These are phyloP conservation scores for Phoma sp. DNA, from an alignment of 2,329 filamentous ascomycete species.

Conservation along the genomic window DNA sequence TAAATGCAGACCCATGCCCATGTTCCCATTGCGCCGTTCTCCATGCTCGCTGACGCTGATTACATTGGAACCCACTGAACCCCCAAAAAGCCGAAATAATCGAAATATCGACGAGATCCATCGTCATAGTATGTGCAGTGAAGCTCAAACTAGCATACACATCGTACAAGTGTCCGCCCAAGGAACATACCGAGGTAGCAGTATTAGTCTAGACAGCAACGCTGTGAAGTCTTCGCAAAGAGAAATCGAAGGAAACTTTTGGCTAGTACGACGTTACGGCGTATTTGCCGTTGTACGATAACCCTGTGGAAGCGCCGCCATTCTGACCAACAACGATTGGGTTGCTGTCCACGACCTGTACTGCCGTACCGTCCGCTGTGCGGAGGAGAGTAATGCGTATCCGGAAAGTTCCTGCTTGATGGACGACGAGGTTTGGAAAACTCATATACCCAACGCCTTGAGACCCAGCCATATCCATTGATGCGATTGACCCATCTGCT, in stretches of 20 bases:
- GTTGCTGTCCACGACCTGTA: conserved; percentile 45
- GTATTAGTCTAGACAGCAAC: background rate
- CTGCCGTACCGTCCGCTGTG: conserved; percentile 34
- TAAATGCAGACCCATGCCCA: conserved; percentile 15
- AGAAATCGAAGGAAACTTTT: background rate
- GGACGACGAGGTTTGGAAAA: conserved; percentile 45
- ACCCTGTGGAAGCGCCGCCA: conserved; percentile 23
- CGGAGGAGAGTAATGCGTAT: conserved; percentile 48
- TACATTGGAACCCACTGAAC: background rate
- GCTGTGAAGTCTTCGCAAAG: background rate
- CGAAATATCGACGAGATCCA: background rate
- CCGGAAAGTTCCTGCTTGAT: conserved; percentile 45
- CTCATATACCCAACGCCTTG: conserved; percentile 47
- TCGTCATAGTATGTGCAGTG: conserved; percentile 12
- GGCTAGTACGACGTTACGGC: conserved; percentile 37
- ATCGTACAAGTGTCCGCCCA: conserved; percentile 1
- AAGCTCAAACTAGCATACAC: conserved; percentile 8
- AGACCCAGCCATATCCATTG: conserved; percentile 45
- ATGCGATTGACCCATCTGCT: conserved; percentile 44
- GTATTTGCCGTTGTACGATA: conserved; percentile 42
- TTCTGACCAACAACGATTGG: conserved; percentile 38
- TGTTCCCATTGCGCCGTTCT: background rate
- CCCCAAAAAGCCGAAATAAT: background rate
- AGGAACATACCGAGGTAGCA: background rate
- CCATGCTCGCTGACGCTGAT: background rate